Evolutionary conservation across 441 rosid genomes (phyloP).

Genomic region (Flueggea neowawraea): DNA sequence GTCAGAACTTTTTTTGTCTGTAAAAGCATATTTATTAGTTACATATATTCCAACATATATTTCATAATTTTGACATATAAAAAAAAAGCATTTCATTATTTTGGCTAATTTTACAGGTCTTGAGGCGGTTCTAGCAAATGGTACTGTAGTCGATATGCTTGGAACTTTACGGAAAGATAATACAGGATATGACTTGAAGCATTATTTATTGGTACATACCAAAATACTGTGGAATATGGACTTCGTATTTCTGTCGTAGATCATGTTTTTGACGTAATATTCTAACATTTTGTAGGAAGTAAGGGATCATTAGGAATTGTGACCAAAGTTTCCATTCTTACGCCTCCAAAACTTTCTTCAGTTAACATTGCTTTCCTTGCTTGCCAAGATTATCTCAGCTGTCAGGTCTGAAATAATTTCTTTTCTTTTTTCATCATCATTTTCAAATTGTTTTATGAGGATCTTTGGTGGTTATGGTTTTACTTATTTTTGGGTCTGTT

Average conservation of each 20-base stretch:
- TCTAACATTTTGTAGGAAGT: conserved; percentile 47
- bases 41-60: too few species aligned
- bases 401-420: conserved; percentile 52
- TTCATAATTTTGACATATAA: too few species aligned
- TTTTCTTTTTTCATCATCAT: too few species aligned
- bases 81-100: too few species aligned
- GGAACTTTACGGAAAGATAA: conserved; percentile 93
- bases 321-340: conserved; percentile 87
- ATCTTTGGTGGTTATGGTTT: too few species aligned
- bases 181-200: conserved; percentile 94
- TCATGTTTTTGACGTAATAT: conserved; percentile 12
- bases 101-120: conserved; percentile 48
- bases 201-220: conserved; percentile 75
- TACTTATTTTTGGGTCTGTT: too few species aligned
- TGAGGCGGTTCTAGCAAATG: conserved; percentile 90
- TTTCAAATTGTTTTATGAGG: too few species aligned
- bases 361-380: conserved; percentile 90
- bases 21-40: too few species aligned
- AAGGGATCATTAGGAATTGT: conserved; percentile 97
- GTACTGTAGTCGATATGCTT: conserved; percentile 88
- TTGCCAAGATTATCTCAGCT: conserved; percentile 78
- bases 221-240: background rate
- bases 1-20: too few species aligned
- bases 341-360: conserved; percentile 80
- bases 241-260: background rate